Conservation (phyloP, 805 yeast species). For the Metschnikowia borealis region DNA sequence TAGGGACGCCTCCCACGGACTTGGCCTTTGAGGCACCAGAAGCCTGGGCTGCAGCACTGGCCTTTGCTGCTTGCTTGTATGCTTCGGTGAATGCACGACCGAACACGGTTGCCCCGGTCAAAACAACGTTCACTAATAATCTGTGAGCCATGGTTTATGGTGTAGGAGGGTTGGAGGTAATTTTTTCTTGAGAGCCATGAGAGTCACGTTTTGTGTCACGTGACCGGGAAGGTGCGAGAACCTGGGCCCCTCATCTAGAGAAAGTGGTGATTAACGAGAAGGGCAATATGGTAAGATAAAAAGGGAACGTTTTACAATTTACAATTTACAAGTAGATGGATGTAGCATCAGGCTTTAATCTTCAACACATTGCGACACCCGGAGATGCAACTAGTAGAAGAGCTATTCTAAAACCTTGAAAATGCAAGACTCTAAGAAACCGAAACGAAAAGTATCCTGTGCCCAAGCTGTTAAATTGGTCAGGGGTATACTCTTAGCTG, state of each 20-base stretch:
- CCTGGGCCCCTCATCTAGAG: too few relatives aligned
- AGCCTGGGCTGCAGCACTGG: conserved; percentile 60
- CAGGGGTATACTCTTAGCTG: conserved; percentile 66
- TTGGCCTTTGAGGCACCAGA: conserved; percentile 38
- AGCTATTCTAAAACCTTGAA: conserved; percentile 30
- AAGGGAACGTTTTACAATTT: neutral
- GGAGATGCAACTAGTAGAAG: conserved; percentile 24
- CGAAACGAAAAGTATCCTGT: conserved; percentile 73
- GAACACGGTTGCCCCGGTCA: conserved; percentile 93
- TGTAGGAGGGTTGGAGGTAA: neutral
- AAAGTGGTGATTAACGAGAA: too few relatives aligned
- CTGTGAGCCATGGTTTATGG: conserved; percentile 70
- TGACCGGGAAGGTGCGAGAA: neutral
- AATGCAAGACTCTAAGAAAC: conserved; percentile 57
- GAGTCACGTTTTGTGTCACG: conserved; percentile 3
- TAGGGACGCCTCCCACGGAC: conserved; percentile 71
- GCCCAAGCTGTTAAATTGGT: conserved; percentile 71
- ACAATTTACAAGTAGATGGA: conserved; percentile 9
- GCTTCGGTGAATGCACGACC: conserved; percentile 97
- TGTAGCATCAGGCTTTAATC: conserved; percentile 55
- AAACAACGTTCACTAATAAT: conserved; percentile 78
- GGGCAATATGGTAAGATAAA: too few relatives aligned
- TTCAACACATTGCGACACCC: conserved; percentile 26
- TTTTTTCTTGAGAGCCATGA: neutral
- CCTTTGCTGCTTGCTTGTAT: conserved; percentile 92